Base-by-base conservation (phyloP, 1,139 yeast genomes). In the Sugiyamaella xylanicola region DNA sequence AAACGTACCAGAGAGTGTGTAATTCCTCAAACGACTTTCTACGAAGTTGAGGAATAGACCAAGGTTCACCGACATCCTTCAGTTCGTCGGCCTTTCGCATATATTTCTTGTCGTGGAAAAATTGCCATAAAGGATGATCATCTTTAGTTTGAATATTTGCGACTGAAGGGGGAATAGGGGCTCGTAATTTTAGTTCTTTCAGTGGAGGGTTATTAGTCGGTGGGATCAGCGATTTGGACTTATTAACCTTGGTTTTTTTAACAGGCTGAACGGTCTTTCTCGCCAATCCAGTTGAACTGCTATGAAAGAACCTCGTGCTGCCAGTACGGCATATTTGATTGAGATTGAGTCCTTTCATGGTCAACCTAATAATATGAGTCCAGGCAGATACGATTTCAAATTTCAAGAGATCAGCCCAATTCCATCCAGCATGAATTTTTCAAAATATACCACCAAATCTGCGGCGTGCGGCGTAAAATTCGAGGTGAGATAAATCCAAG, bases 101-200 rank as follows among this genome's bases (percentile, higher is more conserved):
- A 61, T 84, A 83, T 63, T 79, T 75, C 56, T 68, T 65, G 59
- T 81, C 78, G 48, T 85, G 79, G 75, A 93, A 93, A 71, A 93
- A 93, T 65, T 88, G 95, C 97, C 97, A 93, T 62, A 93, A 77
- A 39, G 99, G 98, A 72, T 93, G 99, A 68, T 87, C 87, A 13
- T 87, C 95, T 20, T 85, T 80, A 27, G 88, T 89, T 61, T 78
- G 80, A 58, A 92, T 77, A 71, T 88, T 88, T 61, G 79, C 77
- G 57, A 82, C 86, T 1, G 92, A 82, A 15, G 98, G 98, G 7
- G 88, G 81, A 61, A 93, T 86, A 15, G 98, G 98, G n/a, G 86
- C 81, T 58, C 95, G 81, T 60, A 92, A 80, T 63, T 78, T 76
- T 59, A 84, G 70, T 53, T 13, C 25, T 20, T 29, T 48, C 40